Percentiles rank a stretch among this genome's conserved stretches.
Conservation (phyloP, 805 yeast species). For the Candida wancherniae region DNA sequence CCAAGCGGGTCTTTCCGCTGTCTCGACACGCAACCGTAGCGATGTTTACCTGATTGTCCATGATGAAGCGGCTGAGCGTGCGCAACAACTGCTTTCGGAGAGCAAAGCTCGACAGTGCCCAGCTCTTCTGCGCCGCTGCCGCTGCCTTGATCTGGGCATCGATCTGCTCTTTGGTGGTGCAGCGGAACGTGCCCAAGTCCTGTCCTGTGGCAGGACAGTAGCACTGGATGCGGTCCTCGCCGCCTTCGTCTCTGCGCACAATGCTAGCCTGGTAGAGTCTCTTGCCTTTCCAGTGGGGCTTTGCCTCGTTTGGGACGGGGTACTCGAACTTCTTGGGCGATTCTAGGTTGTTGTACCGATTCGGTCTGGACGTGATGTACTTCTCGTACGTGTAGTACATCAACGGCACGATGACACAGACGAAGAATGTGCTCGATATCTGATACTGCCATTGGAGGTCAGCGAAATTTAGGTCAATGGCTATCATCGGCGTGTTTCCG, state of each 20-base stretch:
- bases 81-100: conserved; percentile 66
- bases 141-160: conserved; percentile 57
- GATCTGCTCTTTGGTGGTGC: conserved; percentile 65
- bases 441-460: conserved; percentile 44
- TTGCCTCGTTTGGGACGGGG: conserved; percentile 69
- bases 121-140: conserved; percentile 47
- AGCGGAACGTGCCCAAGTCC: conserved; percentile 65
- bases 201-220: conserved; percentile 98
- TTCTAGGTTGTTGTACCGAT: conserved; percentile 39
- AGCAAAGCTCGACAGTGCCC: conserved; percentile 51
- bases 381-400: conserved; percentile 31
- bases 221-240: conserved; percentile 68
- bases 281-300: conserved; percentile 89
- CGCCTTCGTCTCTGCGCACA: conserved; percentile 52
- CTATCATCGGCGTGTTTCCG: too few species aligned
- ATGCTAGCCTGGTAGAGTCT: conserved; percentile 58
- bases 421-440: conserved; percentile 40
- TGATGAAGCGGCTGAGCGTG: conserved; percentile 66
- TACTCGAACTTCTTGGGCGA: conserved; percentile 46
- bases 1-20: conserved; percentile 92
- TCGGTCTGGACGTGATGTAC: conserved; percentile 35
- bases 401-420: conserved; percentile 34
- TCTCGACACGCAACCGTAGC: conserved; percentile 95
- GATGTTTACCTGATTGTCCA: conserved; percentile 77
- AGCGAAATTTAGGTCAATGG: conserved; percentile 36